phyloP scores from a whole-genome alignment of 2,329 filamentous ascomycete species.

The Stemphylium lycopersici region DNA sequence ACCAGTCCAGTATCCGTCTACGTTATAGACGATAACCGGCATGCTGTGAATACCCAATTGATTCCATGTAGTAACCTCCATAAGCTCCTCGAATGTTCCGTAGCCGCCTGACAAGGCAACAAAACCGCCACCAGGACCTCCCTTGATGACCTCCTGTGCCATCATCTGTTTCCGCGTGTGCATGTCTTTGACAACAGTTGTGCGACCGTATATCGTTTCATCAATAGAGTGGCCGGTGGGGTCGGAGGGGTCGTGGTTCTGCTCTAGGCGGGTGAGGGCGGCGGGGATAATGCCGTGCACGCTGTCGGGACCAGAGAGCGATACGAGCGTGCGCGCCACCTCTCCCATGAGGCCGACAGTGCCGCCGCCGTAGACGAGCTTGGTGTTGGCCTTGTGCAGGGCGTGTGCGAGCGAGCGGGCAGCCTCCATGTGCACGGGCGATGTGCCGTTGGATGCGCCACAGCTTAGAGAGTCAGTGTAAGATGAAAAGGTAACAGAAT shows the following conservation, averaged over 20 bases:
- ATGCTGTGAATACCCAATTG: constrained; percentile 89
- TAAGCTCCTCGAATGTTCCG: constrained; percentile 94
- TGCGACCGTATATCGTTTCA: constrained; percentile 73
- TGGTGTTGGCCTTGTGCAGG: constrained; percentile 78
- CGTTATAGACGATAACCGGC: constrained; percentile 78
- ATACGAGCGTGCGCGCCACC: constrained; percentile 82
- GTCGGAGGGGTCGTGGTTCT: constrained; percentile 59
- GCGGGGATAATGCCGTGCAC: constrained; percentile 95
- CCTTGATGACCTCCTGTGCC: constrained; percentile 83
- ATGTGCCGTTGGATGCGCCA: constrained; percentile 76
- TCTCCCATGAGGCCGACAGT: constrained; percentile 97
- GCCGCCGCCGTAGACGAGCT: constrained; percentile 92
- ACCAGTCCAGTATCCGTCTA: constrained; percentile 91
- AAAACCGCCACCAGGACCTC: constrained; percentile 85
- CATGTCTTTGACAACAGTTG: constrained; percentile 93
- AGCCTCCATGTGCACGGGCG: constrained; percentile 75
- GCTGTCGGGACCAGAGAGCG: constrained; percentile 76
- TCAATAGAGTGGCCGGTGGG: constrained; percentile 58
- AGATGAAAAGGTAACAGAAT: background rate
- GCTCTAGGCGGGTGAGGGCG: constrained; percentile 81
- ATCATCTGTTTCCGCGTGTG: constrained; percentile 94
- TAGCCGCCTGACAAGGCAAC: constrained; percentile 88
- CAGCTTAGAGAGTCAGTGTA: constrained; percentile 62
- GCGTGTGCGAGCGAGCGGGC: constrained; percentile 75
- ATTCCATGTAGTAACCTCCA: constrained; percentile 92